These are phyloP conservation scores for Hamamelis virginiana DNA, from an alignment of 164 flowering plant species.

Conservation along the genomic window DNA sequence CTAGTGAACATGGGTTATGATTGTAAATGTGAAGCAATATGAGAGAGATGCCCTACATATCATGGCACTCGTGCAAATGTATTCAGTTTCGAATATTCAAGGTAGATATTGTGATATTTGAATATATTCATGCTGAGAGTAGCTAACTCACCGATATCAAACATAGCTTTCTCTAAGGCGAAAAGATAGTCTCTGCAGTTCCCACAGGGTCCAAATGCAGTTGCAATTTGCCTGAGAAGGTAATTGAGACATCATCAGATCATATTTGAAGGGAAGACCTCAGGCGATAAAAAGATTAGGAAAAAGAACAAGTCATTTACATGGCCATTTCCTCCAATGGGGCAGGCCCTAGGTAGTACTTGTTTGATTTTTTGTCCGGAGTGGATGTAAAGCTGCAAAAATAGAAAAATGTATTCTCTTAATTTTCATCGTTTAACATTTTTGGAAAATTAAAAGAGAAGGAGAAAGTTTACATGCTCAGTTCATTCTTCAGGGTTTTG, in stretches of 20 bases:
- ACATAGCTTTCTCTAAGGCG: conserved; percentile 80
- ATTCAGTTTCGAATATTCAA: too few relatives aligned
- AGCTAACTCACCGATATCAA: conserved; percentile 58
- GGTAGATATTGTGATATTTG: too few relatives aligned
- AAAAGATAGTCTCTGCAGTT: conserved; percentile 92
- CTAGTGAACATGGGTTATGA: not conserved
- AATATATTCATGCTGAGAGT: not conserved
- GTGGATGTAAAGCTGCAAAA: conserved; percentile 88
- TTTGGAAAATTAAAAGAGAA: too few relatives aligned
- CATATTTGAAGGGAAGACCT: not conserved
- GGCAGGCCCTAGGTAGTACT: conserved; percentile 94
- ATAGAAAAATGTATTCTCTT: not conserved
- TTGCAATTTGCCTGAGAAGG: conserved; percentile 84
- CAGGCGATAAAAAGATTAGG: not conserved
- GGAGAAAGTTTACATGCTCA: not conserved
- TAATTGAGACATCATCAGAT: not conserved
- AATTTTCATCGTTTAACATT: too few relatives aligned
- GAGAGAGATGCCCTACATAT: not conserved
- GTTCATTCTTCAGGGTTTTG: not conserved
- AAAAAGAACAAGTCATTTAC: conserved; percentile 27
- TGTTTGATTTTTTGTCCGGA: conserved; percentile 75
- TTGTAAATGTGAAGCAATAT: not conserved
- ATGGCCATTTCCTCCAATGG: conserved; percentile 91
- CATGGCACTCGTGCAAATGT: not conserved
- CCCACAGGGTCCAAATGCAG: conserved; percentile 92